Evolutionary conservation across 2,329 filamentous ascomycete genomes (phyloP), one percentile per base, ranked within the genome.

Genomic region (Neocatenulostroma microsporum): DNA sequence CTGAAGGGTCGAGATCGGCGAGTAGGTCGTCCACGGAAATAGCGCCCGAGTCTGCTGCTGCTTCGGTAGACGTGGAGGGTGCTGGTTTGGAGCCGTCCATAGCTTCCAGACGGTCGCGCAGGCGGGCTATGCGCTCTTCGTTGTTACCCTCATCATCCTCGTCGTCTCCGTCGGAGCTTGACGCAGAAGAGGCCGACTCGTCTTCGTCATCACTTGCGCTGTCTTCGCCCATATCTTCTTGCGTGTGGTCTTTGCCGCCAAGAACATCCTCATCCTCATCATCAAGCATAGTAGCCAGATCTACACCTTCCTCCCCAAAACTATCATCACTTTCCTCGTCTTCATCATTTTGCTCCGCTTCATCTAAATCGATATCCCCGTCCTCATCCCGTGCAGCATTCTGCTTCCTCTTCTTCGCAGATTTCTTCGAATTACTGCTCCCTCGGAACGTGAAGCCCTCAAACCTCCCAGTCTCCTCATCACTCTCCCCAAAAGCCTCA

Each of bases 401-500:
- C 32, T 56, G 50, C 52, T 69, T 67, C 48, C 66, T 62, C 23
- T 27, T 28, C 11, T n/a, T n/a, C n/a, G 32, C 29, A 20, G 29
- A 39, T 40, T 70, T 61, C 36, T 69, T 67, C 35, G 72, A 72
- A 37, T 75, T 68, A 56, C 33, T 57, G 33, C 61, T 63, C 17
- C 78, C 78, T 21, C 76, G 68, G 53, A 83, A 83, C 3, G 73
- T 75, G 51, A 81, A 93, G 9, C 78, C 84, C 46, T 86, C 78
- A 47, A 94, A 93, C 45, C 73, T 74, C n/a, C n/a, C n/a, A n/a
- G n/a, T n/a, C 56, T 94, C 88, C 53, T 91, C 80, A 53, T 94
- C 88, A 51, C 84, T 91, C 47, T 84, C 80, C 3, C 86, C 84
- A 68, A 94, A 86, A 2, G 89, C 88, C 53, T 93, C 85, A 56